Evolutionary conservation across 2,329 filamentous ascomycete genomes (phyloP), one percentile per base, ranked within the genome.

Genomic region (Monosporascus sp.): DNA sequence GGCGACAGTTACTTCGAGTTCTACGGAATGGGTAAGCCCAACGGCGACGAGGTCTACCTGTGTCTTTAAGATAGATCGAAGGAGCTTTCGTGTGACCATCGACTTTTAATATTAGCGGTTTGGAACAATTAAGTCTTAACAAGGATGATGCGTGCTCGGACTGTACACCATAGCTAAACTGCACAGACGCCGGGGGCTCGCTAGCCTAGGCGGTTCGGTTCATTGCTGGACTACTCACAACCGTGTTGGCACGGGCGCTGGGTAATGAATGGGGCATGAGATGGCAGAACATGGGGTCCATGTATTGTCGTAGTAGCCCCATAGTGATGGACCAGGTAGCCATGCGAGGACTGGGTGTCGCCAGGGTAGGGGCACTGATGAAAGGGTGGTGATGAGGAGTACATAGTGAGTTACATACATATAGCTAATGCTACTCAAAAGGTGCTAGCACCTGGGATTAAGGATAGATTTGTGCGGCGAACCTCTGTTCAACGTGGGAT

Each of bases 21-120:
- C 53, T 61, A 58, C 20, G 27, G n/a, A 63, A 63, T 62, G 59
- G 60, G 60, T 58, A 60, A 65, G 61, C 60, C 64, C 63, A 57
- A 63, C 58, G 58, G 56, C 41, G 20, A 24, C 24, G 16, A 45
- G 16, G 20, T 59, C 63, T 63, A 61, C 61, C 52, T 52, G 57
- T 63, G 59, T 63, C 58, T 59, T 61, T 64, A 62, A 62, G 63
- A 64, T 66, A 62, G 62, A 64, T 66, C 60, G 64, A 63, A 60
- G 64, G 64, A 65, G 61, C 62, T 62, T 67, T 68, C 65, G 67
- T 69, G 67, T 64, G 63, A 69, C 66, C 24, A 45, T 27, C 11
- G 22, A 45, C 43, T 45, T 69, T 68, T 67, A 66, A 63, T 66
- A 67, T 68, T 68, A 66, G 61, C 66, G 62, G 66, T 67, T 66